Conservation (phyloP, 1,139 yeast genomes). For the Zygosaccharomyces pseudobailii region DNA sequence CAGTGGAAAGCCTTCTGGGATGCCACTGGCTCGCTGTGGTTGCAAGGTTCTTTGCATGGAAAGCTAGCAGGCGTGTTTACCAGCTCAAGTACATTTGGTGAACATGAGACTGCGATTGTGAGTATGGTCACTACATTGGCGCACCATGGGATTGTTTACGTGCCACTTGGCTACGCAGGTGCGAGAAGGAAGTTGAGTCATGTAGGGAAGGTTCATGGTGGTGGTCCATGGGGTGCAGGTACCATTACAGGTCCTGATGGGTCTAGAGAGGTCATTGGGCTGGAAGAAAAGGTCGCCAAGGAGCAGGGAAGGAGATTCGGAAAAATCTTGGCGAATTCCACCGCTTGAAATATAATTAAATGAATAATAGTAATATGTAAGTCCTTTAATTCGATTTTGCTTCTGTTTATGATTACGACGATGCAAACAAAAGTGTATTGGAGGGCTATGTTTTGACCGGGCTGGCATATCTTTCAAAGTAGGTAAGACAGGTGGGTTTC, state of each 20-base stretch:
- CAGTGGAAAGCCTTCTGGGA: conserved; percentile 83
- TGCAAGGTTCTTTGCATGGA: conserved; percentile 65
- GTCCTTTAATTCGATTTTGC: too few species aligned
- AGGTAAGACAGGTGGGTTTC: too few species aligned
- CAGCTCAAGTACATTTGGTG: conserved; percentile 78
- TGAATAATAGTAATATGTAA: too few species aligned
- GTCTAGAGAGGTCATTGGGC: conserved; percentile 61
- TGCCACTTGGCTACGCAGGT: conserved; percentile 75
- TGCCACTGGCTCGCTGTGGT: conserved; percentile 80
- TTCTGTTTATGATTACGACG: background rate
- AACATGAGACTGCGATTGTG: conserved; percentile 68
- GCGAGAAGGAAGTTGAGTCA: conserved; percentile 54
- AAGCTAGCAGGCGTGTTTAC: conserved; percentile 74
- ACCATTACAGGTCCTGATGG: conserved; percentile 76
- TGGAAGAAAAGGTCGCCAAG: conserved; percentile 60
- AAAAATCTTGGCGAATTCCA: conserved; percentile 30
- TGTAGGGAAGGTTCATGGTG: conserved; percentile 71
- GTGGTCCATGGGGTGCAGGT: conserved; percentile 89
- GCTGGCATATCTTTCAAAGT: too few species aligned
- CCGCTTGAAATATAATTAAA: background rate
- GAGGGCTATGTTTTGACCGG: too few species aligned
- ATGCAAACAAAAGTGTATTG: background rate
- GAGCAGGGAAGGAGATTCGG: conserved; percentile 57
- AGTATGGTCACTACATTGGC: conserved; percentile 62
- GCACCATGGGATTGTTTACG: conserved; percentile 76